Evolutionary conservation across 2,329 filamentous ascomycete species (phyloP).

Genomic region (Penicillium sp.): DNA sequence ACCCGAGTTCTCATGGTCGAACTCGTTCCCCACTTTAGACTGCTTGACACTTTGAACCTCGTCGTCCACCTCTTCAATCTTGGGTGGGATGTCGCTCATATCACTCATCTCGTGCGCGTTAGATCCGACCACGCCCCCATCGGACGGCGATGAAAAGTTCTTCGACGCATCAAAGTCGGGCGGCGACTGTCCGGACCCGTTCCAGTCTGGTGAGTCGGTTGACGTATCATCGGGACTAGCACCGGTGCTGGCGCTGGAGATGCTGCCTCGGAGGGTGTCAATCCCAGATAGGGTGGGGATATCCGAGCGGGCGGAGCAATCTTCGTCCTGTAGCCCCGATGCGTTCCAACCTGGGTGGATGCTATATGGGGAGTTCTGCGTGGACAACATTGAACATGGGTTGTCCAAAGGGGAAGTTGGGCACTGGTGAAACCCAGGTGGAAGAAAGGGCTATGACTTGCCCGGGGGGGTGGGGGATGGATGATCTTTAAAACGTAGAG

Average conservation of each 20-base stretch:
- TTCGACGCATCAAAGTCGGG: slow-evolving; percentile 25
- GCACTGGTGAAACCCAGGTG: background rate
- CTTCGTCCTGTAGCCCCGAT: slow-evolving; percentile 22
- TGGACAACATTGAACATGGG: slow-evolving; percentile 40
- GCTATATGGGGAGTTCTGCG: slow-evolving; percentile 33
- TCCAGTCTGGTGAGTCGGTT: slow-evolving; percentile 32
- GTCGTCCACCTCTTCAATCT: slow-evolving; percentile 55
- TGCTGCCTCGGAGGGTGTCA: slow-evolving; percentile 30
- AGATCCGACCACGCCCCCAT: slow-evolving; percentile 16
- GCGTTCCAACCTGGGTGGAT: slow-evolving; percentile 25
- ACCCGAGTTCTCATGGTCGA: slow-evolving; percentile 25
- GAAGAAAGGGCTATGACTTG: background rate
- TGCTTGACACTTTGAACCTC: slow-evolving; percentile 36
- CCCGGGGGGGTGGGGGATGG: background rate
- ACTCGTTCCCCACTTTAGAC: slow-evolving; percentile 26
- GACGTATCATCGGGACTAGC: slow-evolving; percentile 37
- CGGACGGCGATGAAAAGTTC: slow-evolving; percentile 26
- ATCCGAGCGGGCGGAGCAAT: slow-evolving; percentile 24
- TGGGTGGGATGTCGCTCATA: slow-evolving; percentile 44
- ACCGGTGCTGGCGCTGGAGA: slow-evolving; percentile 28
- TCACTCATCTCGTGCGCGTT: slow-evolving; percentile 10
- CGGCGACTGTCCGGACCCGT: slow-evolving; percentile 20
- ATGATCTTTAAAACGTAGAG: background rate
- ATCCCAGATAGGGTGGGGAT: slow-evolving; percentile 27
- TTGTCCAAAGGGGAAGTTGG: background rate